phyloP scores from a whole-genome alignment of 2,329 filamentous ascomycete genomes.

The Achaetomium macrosporum region DNA sequence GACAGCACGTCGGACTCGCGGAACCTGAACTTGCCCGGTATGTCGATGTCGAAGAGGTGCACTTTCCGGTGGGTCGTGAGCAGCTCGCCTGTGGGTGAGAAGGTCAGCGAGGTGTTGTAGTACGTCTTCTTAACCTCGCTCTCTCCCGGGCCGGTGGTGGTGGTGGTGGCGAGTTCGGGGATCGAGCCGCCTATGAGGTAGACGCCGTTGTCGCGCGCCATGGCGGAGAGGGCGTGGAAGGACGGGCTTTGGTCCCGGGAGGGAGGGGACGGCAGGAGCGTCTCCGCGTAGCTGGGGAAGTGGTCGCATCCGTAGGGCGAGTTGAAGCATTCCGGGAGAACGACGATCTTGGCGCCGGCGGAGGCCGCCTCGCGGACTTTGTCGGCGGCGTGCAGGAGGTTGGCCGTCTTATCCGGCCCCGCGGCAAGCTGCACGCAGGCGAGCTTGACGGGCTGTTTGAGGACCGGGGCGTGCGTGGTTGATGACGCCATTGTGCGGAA shows the following conservation, averaged over 20 bases:
- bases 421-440: slow-evolving; percentile 77
- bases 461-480: slow-evolving; percentile 37
- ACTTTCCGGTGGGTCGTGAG: slow-evolving; percentile 89
- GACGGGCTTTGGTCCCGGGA: slow-evolving; percentile 66
- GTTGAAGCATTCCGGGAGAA: slow-evolving; percentile 98
- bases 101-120: slow-evolving; percentile 88
- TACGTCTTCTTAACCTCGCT: slow-evolving; percentile 53
- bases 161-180: slow-evolving; percentile 60
- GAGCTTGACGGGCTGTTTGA: slow-evolving; percentile 73
- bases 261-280: slow-evolving; percentile 71
- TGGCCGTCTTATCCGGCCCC: slow-evolving; percentile 75
- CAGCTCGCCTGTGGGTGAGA: slow-evolving; percentile 69
- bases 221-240: slow-evolving; percentile 73
- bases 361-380: slow-evolving; percentile 78
- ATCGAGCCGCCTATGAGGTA: slow-evolving; percentile 92
- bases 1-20: slow-evolving; percentile 83
- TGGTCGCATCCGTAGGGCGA: slow-evolving; percentile 87
- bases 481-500: slow-evolving; percentile 32
- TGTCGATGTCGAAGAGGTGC: slow-evolving; percentile 96
- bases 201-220: slow-evolving; percentile 71
- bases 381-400: slow-evolving; percentile 72
- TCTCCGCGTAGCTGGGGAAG: slow-evolving; percentile 90
- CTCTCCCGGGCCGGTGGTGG: slow-evolving; percentile 5
- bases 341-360: slow-evolving; percentile 75
- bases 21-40: slow-evolving; percentile 90